phyloP scores from a whole-genome alignment of 305 asterid species.

The Solanum hybrid region DNA sequence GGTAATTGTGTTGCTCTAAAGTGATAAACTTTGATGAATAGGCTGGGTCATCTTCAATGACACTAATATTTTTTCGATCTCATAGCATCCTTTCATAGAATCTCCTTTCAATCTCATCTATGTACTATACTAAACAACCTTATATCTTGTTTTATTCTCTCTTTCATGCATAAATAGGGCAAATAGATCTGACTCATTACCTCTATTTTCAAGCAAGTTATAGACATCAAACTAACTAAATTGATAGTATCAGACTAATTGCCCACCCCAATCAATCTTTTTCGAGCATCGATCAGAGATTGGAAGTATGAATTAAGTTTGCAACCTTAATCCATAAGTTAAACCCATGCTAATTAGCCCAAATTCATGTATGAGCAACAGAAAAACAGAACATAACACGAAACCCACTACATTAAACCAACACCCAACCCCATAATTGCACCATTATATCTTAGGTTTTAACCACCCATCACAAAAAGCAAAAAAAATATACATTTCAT shows the following conservation, averaged over 20 bases:
- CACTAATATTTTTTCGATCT: background rate
- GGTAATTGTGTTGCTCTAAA: background rate
- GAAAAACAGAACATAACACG: background rate
- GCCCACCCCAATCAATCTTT: background rate
- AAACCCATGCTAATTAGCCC: background rate
- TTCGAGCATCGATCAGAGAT: background rate
- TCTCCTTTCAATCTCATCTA: background rate
- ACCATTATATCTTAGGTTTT: background rate
- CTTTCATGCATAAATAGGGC: background rate
- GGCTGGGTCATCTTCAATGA: background rate
- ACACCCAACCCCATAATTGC: background rate
- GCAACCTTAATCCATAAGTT: background rate
- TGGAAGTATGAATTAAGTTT: background rate
- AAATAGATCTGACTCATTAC: background rate
- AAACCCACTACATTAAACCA: background rate
- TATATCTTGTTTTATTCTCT: background rate
- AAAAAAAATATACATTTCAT: background rate
- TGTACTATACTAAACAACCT: background rate
- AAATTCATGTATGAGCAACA: background rate
- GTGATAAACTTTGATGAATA: background rate
- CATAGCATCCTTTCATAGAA: background rate
- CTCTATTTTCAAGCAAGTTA: background rate
- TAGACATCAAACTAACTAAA: background rate
- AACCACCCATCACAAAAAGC: background rate
- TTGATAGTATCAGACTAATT: background rate